Conservation (phyloP, 441 rosid genomes). For the Populus hybrid region DNA sequence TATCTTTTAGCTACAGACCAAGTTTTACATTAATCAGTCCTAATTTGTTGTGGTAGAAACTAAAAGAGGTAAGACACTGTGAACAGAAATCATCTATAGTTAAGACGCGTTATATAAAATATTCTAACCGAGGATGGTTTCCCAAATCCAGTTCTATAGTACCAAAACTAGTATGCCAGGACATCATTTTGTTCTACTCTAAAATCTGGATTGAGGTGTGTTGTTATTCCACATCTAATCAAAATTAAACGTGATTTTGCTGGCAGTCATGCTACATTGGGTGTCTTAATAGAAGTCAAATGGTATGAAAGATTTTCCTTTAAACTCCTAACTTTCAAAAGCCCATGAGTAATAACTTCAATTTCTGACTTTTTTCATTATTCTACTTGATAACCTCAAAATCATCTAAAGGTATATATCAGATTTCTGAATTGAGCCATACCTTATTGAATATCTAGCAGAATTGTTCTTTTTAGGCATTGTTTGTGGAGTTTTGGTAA, state of each 20-base stretch:
- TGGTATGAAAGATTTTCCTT: background rate
- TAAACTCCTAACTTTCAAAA: background rate
- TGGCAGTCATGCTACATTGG: background rate
- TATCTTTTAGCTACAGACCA: conserved; percentile 99
- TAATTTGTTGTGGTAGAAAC: conserved; percentile 95
- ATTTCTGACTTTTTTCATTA: no score
- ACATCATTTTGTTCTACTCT: background rate
- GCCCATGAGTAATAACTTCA: background rate
- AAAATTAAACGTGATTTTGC: background rate
- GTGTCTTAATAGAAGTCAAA: background rate
- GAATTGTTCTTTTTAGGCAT: background rate
- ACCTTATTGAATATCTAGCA: background rate
- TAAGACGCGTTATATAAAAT: background rate
- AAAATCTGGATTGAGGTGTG: background rate
- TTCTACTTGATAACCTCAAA: background rate
- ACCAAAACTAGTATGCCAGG: background rate
- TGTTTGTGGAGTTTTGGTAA: conserved; percentile 3
- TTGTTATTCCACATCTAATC: background rate
- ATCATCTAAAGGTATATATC: background rate
- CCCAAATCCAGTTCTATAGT: background rate
- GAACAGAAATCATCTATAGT: conserved; percentile 1
- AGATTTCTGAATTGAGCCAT: background rate
- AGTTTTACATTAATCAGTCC: conserved; percentile 91
- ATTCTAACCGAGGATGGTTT: background rate
- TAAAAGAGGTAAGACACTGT: conserved; percentile 70